phyloP scores from a whole-genome alignment of 257 asterid genomes.

The Solanum raphanifolium region DNA sequence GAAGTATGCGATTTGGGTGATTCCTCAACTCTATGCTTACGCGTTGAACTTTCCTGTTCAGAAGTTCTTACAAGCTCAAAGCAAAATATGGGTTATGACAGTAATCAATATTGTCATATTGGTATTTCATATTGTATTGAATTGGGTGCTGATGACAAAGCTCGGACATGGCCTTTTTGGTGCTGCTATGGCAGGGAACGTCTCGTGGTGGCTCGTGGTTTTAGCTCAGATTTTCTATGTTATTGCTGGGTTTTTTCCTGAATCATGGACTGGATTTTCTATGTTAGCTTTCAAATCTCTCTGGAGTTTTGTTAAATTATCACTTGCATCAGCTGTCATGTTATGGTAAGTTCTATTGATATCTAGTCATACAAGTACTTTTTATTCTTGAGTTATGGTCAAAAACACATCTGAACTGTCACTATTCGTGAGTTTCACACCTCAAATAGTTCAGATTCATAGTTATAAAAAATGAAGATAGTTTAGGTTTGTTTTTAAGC shows the following conservation, averaged over 20 bases:
- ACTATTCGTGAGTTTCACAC: background rate
- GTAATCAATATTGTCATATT: slow-evolving; percentile 30
- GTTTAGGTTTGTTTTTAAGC: background rate
- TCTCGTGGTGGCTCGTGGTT: slow-evolving; percentile 80
- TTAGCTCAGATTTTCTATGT: slow-evolving; percentile 63
- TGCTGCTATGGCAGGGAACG: slow-evolving; percentile 73
- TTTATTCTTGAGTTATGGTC: background rate
- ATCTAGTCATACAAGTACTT: background rate
- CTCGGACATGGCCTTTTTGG: slow-evolving; percentile 55
- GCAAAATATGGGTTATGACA: slow-evolving; percentile 84
- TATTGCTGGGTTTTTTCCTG: slow-evolving; percentile 55
- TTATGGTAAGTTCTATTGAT: slow-evolving; percentile 43
- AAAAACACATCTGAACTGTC: no score
- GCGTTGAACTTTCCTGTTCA: slow-evolving; percentile 72
- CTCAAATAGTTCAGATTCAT: background rate
- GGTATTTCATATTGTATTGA: slow-evolving; percentile 52
- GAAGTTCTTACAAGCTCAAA: slow-evolving; percentile 80
- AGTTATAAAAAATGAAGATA: background rate
- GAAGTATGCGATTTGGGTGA: slow-evolving; percentile 53
- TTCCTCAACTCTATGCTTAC: slow-evolving; percentile 69
- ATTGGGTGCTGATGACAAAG: slow-evolving; percentile 50
- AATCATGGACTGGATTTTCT: slow-evolving; percentile 82
- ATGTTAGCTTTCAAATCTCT: slow-evolving; percentile 49
- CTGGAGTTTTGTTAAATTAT: slow-evolving; percentile 49
- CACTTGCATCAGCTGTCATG: slow-evolving; percentile 86